Base-by-base conservation (phyloP, 345 rosid genomes). In the Crucihimalaya himalaica region DNA sequence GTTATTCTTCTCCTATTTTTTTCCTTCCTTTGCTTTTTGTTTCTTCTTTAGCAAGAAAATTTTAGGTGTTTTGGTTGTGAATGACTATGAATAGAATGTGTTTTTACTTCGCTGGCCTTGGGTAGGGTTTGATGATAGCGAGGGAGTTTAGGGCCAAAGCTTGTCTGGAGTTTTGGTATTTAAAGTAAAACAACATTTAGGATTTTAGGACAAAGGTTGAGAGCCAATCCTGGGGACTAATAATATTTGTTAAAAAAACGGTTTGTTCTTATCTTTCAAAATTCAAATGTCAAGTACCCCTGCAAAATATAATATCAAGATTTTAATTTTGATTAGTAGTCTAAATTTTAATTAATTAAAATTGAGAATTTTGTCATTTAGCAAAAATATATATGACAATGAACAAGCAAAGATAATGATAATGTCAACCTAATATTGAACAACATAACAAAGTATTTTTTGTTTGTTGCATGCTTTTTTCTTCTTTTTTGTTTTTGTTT, bases 61-160 rank as follows among this genome's bases (percentile, higher is more conserved):
- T 16, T 55, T 63, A 70, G 75, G 66, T 55, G 66, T 54, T 75
- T 70, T 55, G 34, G 75, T 76, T 76, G 64, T 70, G 54, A 34
- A 70, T 70, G 61, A 34, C 80, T 77, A 77, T 77, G 72, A 77
- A 77, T 77, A 77, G 76, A 70, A 64, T 63, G 57, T 77, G 19
- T 55, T 46, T 61, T 63, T 20, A 12, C 74, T 70, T 76, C 62
- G 59, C 6, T 69, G 75, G 70, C 66, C 13, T 68, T 68, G n/a
- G 74, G 62, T 56, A 63, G 80, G 66, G 67, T 76, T 76, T 76
- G 67, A 56, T 47, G 72, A 56, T 57, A 19, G 67, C 15, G 76
- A 77, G 80, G 67, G 37, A 77, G 62, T 64, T 70, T 71, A 77
- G 80, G 80, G 57, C 55, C 45, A 77, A 64, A 77, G 27, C 62